Evolutionary conservation across 176 grass and related monocot genomes (phyloP).

Genomic region (Coix lacrymajobi): DNA sequence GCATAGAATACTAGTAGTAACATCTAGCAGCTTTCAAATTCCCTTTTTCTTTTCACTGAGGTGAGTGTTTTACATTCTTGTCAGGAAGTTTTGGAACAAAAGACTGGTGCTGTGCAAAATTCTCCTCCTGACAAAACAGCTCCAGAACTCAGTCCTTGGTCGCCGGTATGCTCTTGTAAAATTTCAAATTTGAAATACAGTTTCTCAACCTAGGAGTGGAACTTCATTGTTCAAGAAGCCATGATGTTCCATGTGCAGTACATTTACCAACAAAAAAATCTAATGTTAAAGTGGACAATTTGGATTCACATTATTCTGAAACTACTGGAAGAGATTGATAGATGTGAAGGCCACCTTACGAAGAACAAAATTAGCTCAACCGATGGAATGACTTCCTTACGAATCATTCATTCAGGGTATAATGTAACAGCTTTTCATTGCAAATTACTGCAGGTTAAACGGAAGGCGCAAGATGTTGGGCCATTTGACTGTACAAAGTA

Average conservation of each 20-base stretch:
- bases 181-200: constrained; percentile 11
- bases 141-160: constrained; percentile 78
- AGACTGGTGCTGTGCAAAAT: constrained; percentile 81
- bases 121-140: constrained; percentile 67
- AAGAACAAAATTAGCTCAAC: not conserved
- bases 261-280: not conserved
- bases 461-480: constrained; percentile 60
- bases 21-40: not conserved
- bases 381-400: not conserved
- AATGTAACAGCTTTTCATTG: not conserved
- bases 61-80: not conserved
- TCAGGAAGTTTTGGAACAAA: constrained; percentile 81
- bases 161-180: constrained; percentile 54
- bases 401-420: not conserved
- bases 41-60: not conserved
- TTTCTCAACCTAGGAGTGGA: not conserved
- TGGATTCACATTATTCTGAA: not conserved
- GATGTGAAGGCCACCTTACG: not conserved
- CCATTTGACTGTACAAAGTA: constrained; percentile 73
- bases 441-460: constrained; percentile 50
- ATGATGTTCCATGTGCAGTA: not conserved
- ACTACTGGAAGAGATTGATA: not conserved
- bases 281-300: not conserved
- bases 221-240: not conserved
- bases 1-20: not conserved